Conservation (phyloP, 2,329 filamentous ascomycete genomes). For the Ceratocystis variospora region DNA sequence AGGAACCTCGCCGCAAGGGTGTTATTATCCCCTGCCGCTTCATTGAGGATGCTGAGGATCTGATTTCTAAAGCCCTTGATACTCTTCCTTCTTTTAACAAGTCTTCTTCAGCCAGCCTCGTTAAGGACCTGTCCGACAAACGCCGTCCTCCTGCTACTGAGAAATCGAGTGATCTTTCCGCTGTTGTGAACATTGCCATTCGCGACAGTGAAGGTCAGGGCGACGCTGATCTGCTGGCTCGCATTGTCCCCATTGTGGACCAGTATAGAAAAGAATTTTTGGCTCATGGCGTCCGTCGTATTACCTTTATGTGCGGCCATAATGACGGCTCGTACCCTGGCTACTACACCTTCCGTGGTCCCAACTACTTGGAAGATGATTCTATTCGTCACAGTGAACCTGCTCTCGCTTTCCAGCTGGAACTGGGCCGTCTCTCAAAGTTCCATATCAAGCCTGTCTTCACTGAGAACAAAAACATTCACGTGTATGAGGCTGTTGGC, state of each 20-base stretch:
- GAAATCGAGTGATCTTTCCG: constrained; percentile 67
- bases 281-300: constrained; percentile 65
- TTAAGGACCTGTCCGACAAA: constrained; percentile 61
- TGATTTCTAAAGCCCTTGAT: constrained; percentile 71
- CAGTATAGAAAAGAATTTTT: constrained; percentile 75
- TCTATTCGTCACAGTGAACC: constrained; percentile 96
- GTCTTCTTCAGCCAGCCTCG: constrained; percentile 41
- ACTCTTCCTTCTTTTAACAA: constrained; percentile 51
- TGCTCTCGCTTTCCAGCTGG: constrained; percentile 94
- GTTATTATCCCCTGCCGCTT: constrained; percentile 89
- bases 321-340: constrained; percentile 88
- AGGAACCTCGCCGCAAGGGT: constrained; percentile 77
- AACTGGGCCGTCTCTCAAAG: constrained; percentile 83
- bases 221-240: constrained; percentile 65
- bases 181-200: constrained; percentile 84
- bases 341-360: constrained; percentile 97
- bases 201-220: constrained; percentile 73
- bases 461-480: constrained; percentile 97
- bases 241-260: constrained; percentile 62
- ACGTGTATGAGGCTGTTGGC: constrained; percentile 93
- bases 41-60: constrained; percentile 84
- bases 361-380: constrained; percentile 75
- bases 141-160: constrained; percentile 44
- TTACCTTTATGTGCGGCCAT: constrained; percentile 94
- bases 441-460: constrained; percentile 98